phyloP scores from a whole-genome alignment of 1,284 basidiomycete genomes.

The Sparassis latifolia region DNA sequence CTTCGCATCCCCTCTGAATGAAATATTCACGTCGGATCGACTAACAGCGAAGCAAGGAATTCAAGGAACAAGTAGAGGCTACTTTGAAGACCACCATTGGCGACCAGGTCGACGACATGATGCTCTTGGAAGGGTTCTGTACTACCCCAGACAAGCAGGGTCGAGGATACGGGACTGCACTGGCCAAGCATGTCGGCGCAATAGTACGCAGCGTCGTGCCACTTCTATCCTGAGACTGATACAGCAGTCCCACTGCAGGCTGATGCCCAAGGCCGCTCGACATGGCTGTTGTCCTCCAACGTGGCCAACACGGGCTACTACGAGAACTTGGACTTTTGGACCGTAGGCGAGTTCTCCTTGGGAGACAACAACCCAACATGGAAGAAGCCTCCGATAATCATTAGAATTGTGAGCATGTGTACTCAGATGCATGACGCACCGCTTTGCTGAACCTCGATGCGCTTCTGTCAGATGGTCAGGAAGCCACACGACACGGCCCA shows the following conservation, averaged over 20 bases:
- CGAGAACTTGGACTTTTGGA: background rate
- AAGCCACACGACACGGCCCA: background rate
- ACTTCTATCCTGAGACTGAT: background rate
- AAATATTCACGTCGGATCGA: background rate
- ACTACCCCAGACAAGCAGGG: background rate
- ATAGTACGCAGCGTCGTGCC: background rate
- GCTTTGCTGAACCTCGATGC: background rate
- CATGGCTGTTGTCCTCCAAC: background rate
- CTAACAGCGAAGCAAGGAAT: background rate
- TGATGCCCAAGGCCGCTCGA: background rate
- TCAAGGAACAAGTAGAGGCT: background rate
- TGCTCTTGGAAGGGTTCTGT: background rate
- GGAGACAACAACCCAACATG: background rate
- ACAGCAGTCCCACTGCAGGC: background rate
- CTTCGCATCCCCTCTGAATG: background rate
- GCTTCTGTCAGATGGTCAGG: background rate
- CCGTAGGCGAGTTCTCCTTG: background rate
- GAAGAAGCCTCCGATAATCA: background rate
- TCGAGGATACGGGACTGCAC: background rate
- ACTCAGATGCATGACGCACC: background rate
- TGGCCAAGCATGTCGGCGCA: background rate
- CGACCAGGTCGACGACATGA: background rate
- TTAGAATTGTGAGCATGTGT: background rate
- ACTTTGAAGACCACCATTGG: background rate
- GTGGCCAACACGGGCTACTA: constrained; percentile 1